A percentile compares a stretch with the other conserved stretches of the same genome.
These are phyloP conservation scores for Talaromyces nanjingensis DNA, from an alignment of 495 filamentous ascomycete species.

Conservation along the genomic window DNA sequence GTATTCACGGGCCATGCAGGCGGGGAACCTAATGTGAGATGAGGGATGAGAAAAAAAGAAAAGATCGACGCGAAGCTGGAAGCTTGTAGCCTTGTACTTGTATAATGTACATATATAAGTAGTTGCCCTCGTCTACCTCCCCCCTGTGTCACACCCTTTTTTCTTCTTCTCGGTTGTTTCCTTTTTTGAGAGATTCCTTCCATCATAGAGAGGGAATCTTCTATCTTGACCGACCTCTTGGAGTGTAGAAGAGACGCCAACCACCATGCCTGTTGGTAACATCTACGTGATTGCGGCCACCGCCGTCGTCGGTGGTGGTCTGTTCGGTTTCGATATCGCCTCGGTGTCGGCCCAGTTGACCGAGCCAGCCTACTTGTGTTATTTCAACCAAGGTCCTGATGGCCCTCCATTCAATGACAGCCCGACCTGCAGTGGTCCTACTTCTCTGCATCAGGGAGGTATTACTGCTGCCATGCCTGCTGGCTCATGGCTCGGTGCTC, in stretches of 20 bases:
- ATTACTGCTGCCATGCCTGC: slow-evolving; percentile 67
- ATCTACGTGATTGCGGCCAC: slow-evolving; percentile 69
- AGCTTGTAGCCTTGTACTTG: neutral
- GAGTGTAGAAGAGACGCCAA: neutral
- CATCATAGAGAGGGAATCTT: neutral
- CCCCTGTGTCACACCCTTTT: neutral
- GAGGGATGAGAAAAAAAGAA: neutral
- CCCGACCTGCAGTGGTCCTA: slow-evolving; percentile 37
- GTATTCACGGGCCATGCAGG: slow-evolving; percentile 1
- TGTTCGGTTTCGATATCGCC: slow-evolving; percentile 79
- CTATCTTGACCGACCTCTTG: neutral
- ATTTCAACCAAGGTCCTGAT: slow-evolving; percentile 49
- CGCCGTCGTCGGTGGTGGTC: slow-evolving; percentile 68
- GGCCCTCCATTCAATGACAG: slow-evolving; percentile 13
- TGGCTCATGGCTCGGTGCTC: slow-evolving; percentile 67
- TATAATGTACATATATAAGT: neutral
- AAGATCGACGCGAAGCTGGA: neutral
- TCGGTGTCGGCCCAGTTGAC: slow-evolving; percentile 75
- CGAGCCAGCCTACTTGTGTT: slow-evolving; percentile 54
- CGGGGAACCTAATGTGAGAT: neutral
- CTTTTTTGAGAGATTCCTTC: neutral
- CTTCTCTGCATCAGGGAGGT: slow-evolving; percentile 45
- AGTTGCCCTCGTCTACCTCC: neutral
- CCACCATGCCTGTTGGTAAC: slow-evolving; percentile 45
- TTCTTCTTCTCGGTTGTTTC: neutral